Evolutionary conservation across 2,329 filamentous ascomycete genomes (phyloP).

Genomic region (Pyricularia sp.): DNA sequence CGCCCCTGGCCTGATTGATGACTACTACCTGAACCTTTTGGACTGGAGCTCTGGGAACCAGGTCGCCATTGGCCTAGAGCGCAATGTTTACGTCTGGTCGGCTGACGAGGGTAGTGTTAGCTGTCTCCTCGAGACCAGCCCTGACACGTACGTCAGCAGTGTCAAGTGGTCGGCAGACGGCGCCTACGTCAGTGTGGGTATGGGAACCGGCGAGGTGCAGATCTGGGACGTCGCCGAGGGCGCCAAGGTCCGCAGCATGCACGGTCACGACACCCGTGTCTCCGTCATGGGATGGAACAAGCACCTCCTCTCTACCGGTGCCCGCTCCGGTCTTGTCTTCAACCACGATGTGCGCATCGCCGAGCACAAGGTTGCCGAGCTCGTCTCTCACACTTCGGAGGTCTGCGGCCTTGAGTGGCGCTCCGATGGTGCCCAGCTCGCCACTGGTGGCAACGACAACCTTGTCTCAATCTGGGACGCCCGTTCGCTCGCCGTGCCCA

Average conservation of each 20-base stretch:
- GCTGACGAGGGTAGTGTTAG: conserved; percentile 83
- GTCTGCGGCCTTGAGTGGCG: conserved; percentile 98
- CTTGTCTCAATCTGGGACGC: conserved; percentile 98
- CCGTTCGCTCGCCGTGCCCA: conserved; percentile 80
- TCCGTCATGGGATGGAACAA: conserved; percentile 99
- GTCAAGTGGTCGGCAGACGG: conserved; percentile 98
- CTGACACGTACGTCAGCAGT: conserved; percentile 93
- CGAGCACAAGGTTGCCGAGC: conserved; percentile 95
- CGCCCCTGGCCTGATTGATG: conserved; percentile 87
- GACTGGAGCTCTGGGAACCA: conserved; percentile 98
- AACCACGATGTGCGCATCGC: conserved; percentile 98
- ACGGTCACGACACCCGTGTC: conserved; percentile 90
- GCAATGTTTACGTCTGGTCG: conserved; percentile 97
- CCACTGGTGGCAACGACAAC: conserved; percentile 97
- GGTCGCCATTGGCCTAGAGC: conserved; percentile 92
- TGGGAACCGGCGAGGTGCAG: conserved; percentile 91
- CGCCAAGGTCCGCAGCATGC: conserved; percentile 95
- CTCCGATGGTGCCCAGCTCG: conserved; percentile 88
- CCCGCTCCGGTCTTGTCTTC: conserved; percentile 86
- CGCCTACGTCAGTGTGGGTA: conserved; percentile 87
- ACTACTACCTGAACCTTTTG: conserved; percentile 97
- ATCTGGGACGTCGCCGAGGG: conserved; percentile 98
- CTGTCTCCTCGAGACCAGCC: conserved; percentile 73
- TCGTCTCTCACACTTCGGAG: conserved; percentile 92
- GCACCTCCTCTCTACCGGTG: conserved; percentile 89